Evolutionary conservation across 2,329 filamentous ascomycete species (phyloP).

Genomic region (Fusarium tuaranense): DNA sequence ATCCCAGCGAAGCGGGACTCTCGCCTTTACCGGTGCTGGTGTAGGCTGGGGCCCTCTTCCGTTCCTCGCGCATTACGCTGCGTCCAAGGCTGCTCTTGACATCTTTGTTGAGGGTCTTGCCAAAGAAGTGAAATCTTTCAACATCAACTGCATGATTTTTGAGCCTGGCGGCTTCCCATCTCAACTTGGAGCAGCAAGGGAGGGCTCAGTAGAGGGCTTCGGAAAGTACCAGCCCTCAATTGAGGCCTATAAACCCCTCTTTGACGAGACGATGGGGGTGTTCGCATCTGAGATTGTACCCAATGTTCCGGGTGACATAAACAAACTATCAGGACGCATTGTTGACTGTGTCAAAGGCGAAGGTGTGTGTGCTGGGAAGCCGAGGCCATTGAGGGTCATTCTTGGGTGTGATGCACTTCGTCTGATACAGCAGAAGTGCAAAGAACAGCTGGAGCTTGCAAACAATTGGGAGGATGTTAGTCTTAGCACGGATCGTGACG

Average conservation of each 20-base stretch:
- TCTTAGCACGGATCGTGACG: slow-evolving; percentile 37
- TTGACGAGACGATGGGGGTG: neutral
- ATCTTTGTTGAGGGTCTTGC: slow-evolving; percentile 45
- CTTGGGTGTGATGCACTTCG: slow-evolving; percentile 47
- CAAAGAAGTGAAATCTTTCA: slow-evolving; percentile 45
- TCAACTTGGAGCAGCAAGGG: slow-evolving; percentile 44
- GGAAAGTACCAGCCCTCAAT: neutral
- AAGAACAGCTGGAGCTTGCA: slow-evolving; percentile 42
- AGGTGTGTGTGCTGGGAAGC: slow-evolving; percentile 37
- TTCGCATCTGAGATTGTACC: neutral
- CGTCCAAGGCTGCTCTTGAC: slow-evolving; percentile 46
- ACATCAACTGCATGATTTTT: slow-evolving; percentile 46
- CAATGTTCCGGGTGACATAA: neutral
- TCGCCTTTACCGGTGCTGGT: slow-evolving; percentile 48
- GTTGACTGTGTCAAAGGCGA: slow-evolving; percentile 40
- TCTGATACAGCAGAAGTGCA: slow-evolving; percentile 40
- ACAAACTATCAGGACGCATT: neutral
- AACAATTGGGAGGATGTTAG: slow-evolving; percentile 41
- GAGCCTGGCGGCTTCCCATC: slow-evolving; percentile 49
- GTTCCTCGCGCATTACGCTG: slow-evolving; percentile 47
- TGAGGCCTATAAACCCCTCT: neutral
- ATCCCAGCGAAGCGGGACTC: slow-evolving; percentile 34
- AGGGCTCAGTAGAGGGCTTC: neutral
- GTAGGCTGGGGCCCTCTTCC: slow-evolving; percentile 45
- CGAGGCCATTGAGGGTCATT: slow-evolving; percentile 43